These are phyloP conservation scores for Boletus rufocinnamomeus DNA, from an alignment of 768 basidiomycete species.

Conservation along the genomic window DNA sequence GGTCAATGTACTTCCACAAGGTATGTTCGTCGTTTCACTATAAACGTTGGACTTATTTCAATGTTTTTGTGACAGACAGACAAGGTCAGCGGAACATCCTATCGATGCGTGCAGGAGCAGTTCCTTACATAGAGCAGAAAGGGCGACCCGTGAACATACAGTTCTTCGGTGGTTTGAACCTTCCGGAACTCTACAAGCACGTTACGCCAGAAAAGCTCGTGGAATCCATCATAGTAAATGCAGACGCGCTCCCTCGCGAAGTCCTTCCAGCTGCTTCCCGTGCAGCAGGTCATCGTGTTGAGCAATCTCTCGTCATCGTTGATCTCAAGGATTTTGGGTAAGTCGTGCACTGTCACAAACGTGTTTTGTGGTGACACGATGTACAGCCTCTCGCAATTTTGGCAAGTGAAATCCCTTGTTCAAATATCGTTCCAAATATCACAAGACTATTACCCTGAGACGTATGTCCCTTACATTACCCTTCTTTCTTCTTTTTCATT, in stretches of 20 bases:
- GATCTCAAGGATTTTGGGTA: constrained; percentile 74
- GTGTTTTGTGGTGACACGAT: not conserved
- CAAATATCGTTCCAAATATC: constrained; percentile 69
- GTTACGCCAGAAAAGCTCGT: constrained; percentile 63
- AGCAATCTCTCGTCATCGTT: constrained; percentile 61
- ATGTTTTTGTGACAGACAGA: constrained; percentile 49
- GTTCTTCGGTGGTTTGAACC: constrained; percentile 58
- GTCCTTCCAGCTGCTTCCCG: constrained; percentile 64
- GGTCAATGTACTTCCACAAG: constrained; percentile 83
- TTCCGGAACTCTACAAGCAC: constrained; percentile 55
- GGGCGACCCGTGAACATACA: constrained; percentile 75
- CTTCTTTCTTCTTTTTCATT: not conserved
- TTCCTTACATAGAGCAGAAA: constrained; percentile 41
- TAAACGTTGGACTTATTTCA: not conserved
- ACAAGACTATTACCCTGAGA: constrained; percentile 79
- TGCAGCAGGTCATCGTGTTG: constrained; percentile 52
- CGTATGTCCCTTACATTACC: constrained; percentile 44
- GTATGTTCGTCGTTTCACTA: constrained; percentile 35
- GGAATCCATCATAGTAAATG: constrained; percentile 63
- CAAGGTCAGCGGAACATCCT: constrained; percentile 48
- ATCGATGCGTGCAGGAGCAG: not conserved
- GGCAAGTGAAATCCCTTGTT: constrained; percentile 71
- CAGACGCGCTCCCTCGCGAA: constrained; percentile 64
- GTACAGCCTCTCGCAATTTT: constrained; percentile 63
- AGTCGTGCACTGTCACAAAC: constrained; percentile 18